These are phyloP conservation scores for Zygosaccharomyces pseudobailii DNA, from an alignment of 1,139 yeast species.

Conservation along the genomic window DNA sequence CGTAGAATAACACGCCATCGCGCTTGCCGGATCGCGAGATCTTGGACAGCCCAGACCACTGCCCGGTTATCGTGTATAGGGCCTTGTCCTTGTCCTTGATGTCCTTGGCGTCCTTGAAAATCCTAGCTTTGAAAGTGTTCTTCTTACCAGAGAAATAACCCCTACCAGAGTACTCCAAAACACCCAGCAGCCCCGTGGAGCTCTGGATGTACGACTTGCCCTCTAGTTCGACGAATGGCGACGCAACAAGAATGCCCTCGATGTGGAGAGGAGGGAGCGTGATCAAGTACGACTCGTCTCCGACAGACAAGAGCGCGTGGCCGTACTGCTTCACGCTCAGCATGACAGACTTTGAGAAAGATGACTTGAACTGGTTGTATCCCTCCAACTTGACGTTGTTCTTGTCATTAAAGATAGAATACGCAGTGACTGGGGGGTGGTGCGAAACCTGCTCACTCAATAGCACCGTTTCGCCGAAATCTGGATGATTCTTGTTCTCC, in stretches of 20 bases:
- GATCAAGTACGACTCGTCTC: conserved; percentile 65
- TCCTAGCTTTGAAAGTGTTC: conserved; percentile 82
- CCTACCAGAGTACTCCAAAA: conserved; percentile 80
- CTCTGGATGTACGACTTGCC: conserved; percentile 79
- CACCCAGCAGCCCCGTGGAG: conserved; percentile 69
- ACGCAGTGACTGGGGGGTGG: conserved; percentile 94
- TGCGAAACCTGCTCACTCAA: conserved; percentile 91
- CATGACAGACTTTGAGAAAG: conserved; percentile 57
- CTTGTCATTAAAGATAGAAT: conserved; percentile 67
- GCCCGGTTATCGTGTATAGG: conserved; percentile 76
- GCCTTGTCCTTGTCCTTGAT: conserved; percentile 53
- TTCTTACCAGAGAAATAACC: conserved; percentile 97
- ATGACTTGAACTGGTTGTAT: conserved; percentile 82
- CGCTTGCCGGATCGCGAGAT: conserved; percentile 34
- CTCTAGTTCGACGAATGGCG: conserved; percentile 88
- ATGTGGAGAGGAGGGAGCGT: conserved; percentile 96
- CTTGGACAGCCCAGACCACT: conserved; percentile 78
- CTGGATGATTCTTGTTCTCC: conserved; percentile 47
- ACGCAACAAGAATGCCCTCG: conserved; percentile 85
- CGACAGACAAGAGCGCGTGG: conserved; percentile 69
- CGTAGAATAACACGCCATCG: conserved; percentile 57
- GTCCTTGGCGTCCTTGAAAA: conserved; percentile 51
- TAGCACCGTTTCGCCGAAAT: conserved; percentile 67
- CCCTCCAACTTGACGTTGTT: conserved; percentile 73
- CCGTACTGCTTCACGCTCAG: conserved; percentile 88